phyloP scores from a whole-genome alignment of 2,329 filamentous ascomycete genomes.

The Fonsecaea nubica region DNA sequence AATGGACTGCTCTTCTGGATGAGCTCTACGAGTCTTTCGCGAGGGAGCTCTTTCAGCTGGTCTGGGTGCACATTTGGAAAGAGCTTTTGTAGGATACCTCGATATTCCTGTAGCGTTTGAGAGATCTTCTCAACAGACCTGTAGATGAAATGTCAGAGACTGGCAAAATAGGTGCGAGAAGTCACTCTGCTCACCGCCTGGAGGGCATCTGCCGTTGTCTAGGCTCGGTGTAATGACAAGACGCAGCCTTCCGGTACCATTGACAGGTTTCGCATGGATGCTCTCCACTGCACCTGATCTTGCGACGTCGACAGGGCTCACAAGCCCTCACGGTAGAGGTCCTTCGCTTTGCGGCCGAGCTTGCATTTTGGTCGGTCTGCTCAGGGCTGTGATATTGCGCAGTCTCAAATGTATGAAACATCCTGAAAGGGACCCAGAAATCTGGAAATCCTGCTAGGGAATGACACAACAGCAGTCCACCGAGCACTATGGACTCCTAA shows the following conservation, averaged over 20 bases:
- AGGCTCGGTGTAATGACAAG: slow-evolving; percentile 82
- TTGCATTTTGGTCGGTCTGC: slow-evolving; percentile 41
- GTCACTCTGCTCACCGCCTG: slow-evolving; percentile 66
- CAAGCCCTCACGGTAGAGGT: slow-evolving; percentile 62
- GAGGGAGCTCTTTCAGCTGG: slow-evolving; percentile 60
- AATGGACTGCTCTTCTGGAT: slow-evolving; percentile 57
- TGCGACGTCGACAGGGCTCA: slow-evolving; percentile 78
- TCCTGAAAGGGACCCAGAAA: slow-evolving; percentile 32
- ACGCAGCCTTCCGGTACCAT: slow-evolving; percentile 79
- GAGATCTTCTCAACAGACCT: slow-evolving; percentile 68
- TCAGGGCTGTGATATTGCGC: slow-evolving; percentile 48
- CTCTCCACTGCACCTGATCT: slow-evolving; percentile 82
- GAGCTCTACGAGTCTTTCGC: slow-evolving; percentile 66
- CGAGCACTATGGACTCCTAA: neutral
- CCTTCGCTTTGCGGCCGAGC: slow-evolving; percentile 45
- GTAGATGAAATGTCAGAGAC: slow-evolving; percentile 36
- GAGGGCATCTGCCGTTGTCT: slow-evolving; percentile 77
- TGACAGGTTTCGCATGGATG: slow-evolving; percentile 83
- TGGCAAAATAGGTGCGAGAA: slow-evolving; percentile 10
- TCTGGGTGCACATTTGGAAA: slow-evolving; percentile 65
- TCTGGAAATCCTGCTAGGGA: neutral
- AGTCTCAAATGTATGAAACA: slow-evolving; percentile 54
- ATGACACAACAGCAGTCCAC: neutral
- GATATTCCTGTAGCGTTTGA: slow-evolving; percentile 70
- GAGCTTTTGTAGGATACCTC: slow-evolving; percentile 65